Base-by-base conservation (phyloP, 2,329 filamentous ascomycete species). In the Fusarium nelsonii region DNA sequence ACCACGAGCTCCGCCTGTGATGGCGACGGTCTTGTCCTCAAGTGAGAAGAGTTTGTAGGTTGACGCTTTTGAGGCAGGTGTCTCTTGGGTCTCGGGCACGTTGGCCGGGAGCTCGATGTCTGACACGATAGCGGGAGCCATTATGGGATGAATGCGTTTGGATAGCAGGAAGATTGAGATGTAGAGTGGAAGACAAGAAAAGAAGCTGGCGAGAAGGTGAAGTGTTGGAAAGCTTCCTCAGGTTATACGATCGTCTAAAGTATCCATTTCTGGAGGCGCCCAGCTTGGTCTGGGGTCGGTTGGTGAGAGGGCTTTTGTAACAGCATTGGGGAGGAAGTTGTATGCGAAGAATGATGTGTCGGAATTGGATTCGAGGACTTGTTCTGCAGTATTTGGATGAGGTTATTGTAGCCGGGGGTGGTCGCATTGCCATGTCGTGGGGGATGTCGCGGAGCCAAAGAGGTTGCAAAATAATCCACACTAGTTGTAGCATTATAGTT, bases 1-100 rank as follows among this genome's bases (percentile, higher is more conserved):
- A 15, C 85, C 84, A 16, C 84, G 81, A 10, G 80, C 84, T 41
- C 82, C 85, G 8, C 85, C 84, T 1, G 85, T 87, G 41, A 87
- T 84, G 36, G 78, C 80, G 26, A 82, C 76, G 0, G 82, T 84
- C 65, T 78, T 80, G 41, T 78, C 78, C 41, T 77, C 74, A 11
- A 86, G 81, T 6, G 83, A 84, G 70, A 85, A 84, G 34, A 83
- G 79, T 9, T 75, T 75, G 36, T 63, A 64, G 8, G 72, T 74
- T 6, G 75, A 51, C 11, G 71, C 52, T 40, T 66, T 72, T 56
- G 73, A 74, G 40, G 78, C 68, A 8, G 78, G 75, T 11, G 78
- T 76, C 45, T 77, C 73, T 34, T 67, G 72, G 1, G 76, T 75
- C 48, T 79, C 76, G 10, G 78, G 77, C 36, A 76, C 66, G 16